phyloP scores from a whole-genome alignment of 2,329 filamentous ascomycete species.

The Diaporthe batatas region DNA sequence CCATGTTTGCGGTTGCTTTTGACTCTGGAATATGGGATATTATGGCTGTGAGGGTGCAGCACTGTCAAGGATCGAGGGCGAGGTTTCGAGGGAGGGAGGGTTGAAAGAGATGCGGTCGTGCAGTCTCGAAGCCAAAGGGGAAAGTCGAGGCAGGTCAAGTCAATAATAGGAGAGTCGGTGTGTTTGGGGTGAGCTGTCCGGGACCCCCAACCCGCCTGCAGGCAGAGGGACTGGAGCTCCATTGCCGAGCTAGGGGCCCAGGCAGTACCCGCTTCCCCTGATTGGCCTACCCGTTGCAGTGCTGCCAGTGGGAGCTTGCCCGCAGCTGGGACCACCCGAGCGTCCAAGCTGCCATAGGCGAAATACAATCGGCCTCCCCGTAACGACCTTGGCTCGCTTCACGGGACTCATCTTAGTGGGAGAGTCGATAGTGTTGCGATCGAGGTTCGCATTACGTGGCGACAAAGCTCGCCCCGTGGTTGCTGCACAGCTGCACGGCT shows the following conservation, averaged over 20 bases:
- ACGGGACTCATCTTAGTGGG: conserved; percentile 15
- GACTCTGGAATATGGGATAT: conserved; percentile 22
- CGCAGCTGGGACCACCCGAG: conserved; percentile 18
- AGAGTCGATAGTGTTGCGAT: conserved; percentile 23
- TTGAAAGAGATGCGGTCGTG: conserved; percentile 27
- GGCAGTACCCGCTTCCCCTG: conserved; percentile 26
- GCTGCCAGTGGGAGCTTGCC: conserved; percentile 11
- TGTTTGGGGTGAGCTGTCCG: conserved; percentile 39
- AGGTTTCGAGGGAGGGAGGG: conserved; percentile 41
- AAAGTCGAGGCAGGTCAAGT: conserved; percentile 36
- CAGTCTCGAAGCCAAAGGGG: conserved; percentile 32
- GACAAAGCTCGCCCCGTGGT: background rate
- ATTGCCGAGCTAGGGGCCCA: conserved; percentile 30
- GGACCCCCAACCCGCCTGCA: conserved; percentile 35
- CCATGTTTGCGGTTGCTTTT: conserved; percentile 72
- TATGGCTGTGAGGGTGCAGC: conserved; percentile 44
- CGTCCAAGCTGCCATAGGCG: conserved; percentile 32
- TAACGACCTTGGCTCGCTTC: conserved; percentile 35
- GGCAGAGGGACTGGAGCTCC: conserved; percentile 33
- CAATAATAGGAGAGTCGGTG: conserved; percentile 38
- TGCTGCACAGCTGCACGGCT: background rate
- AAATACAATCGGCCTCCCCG: conserved; percentile 41
- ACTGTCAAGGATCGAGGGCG: conserved; percentile 26
- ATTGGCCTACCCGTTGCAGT: conserved; percentile 32
- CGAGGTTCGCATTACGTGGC: conserved; percentile 28